phyloP scores from a whole-genome alignment of 106 monocot species.

The Phalaenopsis aphrodite region DNA sequence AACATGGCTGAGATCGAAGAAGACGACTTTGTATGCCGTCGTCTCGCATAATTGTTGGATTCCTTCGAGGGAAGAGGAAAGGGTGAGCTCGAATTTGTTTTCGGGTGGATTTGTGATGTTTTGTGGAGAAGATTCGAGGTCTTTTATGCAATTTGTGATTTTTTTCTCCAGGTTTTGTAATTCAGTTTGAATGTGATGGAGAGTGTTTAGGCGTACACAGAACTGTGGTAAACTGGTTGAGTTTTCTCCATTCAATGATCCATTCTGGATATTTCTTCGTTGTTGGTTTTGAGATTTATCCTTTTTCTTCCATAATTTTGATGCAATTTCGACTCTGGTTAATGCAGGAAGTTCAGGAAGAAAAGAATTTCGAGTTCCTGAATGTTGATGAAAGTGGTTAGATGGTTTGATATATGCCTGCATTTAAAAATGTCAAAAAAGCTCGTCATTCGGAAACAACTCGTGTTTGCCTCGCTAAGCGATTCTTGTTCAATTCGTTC shows the following conservation, averaged over 20 bases:
- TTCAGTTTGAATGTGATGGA: constrained; percentile 59
- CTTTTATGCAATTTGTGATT: constrained; percentile 57
- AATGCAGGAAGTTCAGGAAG: constrained; percentile 68
- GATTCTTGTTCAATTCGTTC: too few species aligned
- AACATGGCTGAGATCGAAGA: constrained; percentile 70
- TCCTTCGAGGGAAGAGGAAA: constrained; percentile 62
- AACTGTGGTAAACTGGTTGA: constrained; percentile 49
- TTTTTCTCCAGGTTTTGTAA: constrained; percentile 72
- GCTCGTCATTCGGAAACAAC: too few species aligned
- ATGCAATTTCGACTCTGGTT: constrained; percentile 66
- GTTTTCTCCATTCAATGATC: constrained; percentile 37
- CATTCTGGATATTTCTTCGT: constrained; percentile 59
- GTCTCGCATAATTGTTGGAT: constrained; percentile 74
- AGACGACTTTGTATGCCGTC: constrained; percentile 70
- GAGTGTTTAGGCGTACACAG: constrained; percentile 80
- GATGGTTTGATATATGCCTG: neutral
- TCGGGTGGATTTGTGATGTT: constrained; percentile 49
- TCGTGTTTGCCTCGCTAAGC: too few species aligned
- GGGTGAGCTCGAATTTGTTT: constrained; percentile 61
- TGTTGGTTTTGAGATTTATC: constrained; percentile 49
- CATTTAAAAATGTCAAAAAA: too few species aligned
- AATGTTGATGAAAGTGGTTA: neutral
- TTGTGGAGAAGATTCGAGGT: constrained; percentile 66
- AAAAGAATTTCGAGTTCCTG: constrained; percentile 70
- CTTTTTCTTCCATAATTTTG: constrained; percentile 73